phyloP scores from a whole-genome alignment of 768 basidiomycete genomes.

The Pilatotrama ljubarskyi region DNA sequence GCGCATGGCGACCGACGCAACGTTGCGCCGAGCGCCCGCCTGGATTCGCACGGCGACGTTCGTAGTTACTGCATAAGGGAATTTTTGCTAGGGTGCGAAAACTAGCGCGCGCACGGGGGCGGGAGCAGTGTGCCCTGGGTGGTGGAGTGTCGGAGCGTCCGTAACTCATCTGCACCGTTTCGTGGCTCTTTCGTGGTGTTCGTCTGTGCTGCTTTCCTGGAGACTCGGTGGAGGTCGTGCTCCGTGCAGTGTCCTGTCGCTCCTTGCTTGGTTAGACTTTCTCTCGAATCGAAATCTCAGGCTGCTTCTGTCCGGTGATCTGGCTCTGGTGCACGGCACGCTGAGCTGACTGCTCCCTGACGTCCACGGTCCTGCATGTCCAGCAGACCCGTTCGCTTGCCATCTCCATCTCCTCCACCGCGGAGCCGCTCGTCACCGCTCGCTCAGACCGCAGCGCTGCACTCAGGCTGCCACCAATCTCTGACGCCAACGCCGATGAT shows the following conservation, averaged over 20 bases:
- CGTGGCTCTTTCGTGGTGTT: slow-evolving; percentile 3
- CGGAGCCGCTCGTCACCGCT: slow-evolving; percentile 12
- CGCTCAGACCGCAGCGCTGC: neutral
- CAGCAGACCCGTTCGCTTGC: neutral
- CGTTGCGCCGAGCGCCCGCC: slow-evolving; percentile 2
- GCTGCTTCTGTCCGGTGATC: slow-evolving; percentile 4
- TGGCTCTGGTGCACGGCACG: neutral
- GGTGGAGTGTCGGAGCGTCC: neutral
- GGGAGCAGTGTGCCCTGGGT: neutral
- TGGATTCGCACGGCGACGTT: slow-evolving; percentile 7
- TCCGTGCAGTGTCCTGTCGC: neutral
- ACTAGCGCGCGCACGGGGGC: too few species aligned
- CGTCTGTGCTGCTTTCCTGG: neutral
- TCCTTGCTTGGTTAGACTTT: slow-evolving; percentile 14
- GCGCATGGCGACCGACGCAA: slow-evolving; percentile 10
- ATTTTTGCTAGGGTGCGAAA: slow-evolving; percentile 1
- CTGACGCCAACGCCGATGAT: slow-evolving; percentile 5
- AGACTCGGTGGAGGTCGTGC: neutral
- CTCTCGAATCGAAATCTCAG: neutral
- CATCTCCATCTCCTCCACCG: slow-evolving; percentile 10
- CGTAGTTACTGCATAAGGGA: slow-evolving; percentile 14
- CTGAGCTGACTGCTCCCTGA: slow-evolving; percentile 2
- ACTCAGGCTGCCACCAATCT: neutral
- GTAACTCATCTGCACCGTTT: neutral
- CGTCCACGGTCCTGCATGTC: slow-evolving; percentile 15